Percentiles rank a stretch among this genome's conserved stretches.
Evolutionary conservation across 441 rosid species (phyloP).

Genomic region (Pelargonium cotyledonis): DNA sequence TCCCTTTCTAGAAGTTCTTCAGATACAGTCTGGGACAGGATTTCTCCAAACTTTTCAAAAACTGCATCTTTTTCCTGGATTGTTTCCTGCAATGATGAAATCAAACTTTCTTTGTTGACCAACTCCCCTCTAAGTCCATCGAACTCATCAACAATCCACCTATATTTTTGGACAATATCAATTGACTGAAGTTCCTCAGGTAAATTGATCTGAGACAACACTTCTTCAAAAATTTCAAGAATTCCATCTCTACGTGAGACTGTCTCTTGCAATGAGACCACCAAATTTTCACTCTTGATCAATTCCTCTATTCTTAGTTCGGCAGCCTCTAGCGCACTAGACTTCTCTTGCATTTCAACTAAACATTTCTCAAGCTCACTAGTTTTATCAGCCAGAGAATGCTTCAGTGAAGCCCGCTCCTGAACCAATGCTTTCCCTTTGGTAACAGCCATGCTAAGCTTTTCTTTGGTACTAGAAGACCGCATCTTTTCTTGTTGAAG

Average conservation of each 20-base stretch:
- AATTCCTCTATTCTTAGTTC: conserved; percentile 51
- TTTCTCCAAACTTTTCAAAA: background rate
- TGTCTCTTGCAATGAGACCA: conserved; percentile 58
- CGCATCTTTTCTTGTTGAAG: conserved; percentile 75
- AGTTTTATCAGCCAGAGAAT: conserved; percentile 59
- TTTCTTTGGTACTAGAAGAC: conserved; percentile 77
- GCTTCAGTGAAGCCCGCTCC: conserved; percentile 77
- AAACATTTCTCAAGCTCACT: conserved; percentile 66
- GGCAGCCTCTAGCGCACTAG: conserved; percentile 49
- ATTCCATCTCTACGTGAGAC: conserved; percentile 41
- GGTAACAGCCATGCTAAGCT: conserved; percentile 91
- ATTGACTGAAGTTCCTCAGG: conserved; percentile 52
- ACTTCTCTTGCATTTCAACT: conserved; percentile 57
- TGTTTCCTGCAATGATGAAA: conserved; percentile 4
- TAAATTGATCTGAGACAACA: conserved; percentile 38
- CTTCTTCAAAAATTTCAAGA: conserved; percentile 47
- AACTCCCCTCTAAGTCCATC: conserved; percentile 5
- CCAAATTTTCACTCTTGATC: conserved; percentile 41
- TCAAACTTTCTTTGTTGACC: background rate
- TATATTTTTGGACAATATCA: conserved; percentile 34
- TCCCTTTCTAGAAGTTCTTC: conserved; percentile 7
- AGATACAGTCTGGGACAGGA: conserved; percentile 1
- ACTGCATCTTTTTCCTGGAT: conserved; percentile 6
- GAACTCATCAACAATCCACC: conserved; percentile 19
- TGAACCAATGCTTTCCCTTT: conserved; percentile 94